Base-by-base conservation (phyloP, 805 yeast species). In the Komagataella populi region DNA sequence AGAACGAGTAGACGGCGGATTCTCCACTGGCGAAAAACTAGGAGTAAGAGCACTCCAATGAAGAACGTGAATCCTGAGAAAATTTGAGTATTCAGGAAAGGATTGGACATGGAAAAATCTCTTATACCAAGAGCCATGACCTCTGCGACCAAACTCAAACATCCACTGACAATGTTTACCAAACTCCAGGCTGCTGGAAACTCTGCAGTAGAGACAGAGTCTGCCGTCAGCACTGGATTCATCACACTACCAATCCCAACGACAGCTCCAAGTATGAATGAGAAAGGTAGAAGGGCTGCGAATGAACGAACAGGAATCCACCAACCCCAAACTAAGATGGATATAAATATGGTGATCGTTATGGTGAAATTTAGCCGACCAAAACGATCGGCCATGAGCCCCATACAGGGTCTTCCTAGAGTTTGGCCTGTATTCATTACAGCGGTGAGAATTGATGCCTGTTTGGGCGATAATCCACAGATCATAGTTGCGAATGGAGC, bases 51-150 rank as follows among this genome's bases (percentile, higher is more conserved):
- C 8, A 73, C 58, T 0, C 75, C 74, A 8, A 63, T 63, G n/a
- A 73, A 59, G 55, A 73, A 75, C 48, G 75, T 62, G 43, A 67
- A 58, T 2, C 85, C 87, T 4, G 80, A 73, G 60, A 80, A 81
- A 1, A 81, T 69, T 58, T 82, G 87, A 1, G 84, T 71, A 55
- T 81, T 73, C 43, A 76, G 63, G 56, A 75, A 83, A 2, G 87
- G 85, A 18, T 50, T 57, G 2, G 56, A 4, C 4, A 52, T 39
- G 2, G 39, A n/a, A 18, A 49, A 44, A 16, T 58, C 53, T 48
- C 66, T 51, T 49, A 65, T 50, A 14, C 56, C 56, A 50, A 65
- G 54, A 0, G 65, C 67, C 12, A 61, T 62, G 44, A 62, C 63
- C 53, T 65, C 70, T 20, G 63, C 55, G 45, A 60, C 55, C 48